Evolutionary conservation across 768 basidiomycete genomes (phyloP), one percentile per base, ranked within the genome.

Genomic region (Amanita pallidorosea): DNA sequence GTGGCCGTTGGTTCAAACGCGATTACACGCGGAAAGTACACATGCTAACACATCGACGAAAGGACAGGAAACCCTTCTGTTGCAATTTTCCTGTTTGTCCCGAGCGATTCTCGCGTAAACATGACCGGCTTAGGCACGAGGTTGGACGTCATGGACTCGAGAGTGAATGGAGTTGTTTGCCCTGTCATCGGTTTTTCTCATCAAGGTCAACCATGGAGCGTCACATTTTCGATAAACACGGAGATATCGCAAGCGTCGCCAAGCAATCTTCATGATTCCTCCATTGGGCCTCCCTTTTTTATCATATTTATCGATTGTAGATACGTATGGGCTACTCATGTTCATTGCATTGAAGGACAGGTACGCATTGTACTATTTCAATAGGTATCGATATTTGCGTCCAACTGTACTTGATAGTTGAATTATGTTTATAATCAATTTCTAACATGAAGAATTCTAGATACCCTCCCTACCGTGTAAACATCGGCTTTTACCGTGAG

Each of bases 21-120:
- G 52, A 53, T 34, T 53, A 53, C 23, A 53, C 52, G 35, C 52
- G 52, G 7, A 53, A 53, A 34, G 52, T 53, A 9, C 52, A 53
- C 17, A 53, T 53, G 52, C 52, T 47, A 15, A 53, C 52, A 9
- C 52, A 53, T 17, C 44, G 52, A 15, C 44, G 45, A 35, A 53
- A 41, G 25, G 52, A 53, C 20, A 46, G 25, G n/a, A 53, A 47
- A 27, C 52, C 52, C 0, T 53, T 53, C 31, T 23, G 45, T 17
- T 53, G 52, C 22, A 40, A 22, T 34, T 40, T 46, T 33, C 44
- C 52, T 12, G 52, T 45, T n/a, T 53, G 52, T 27, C 37, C 52
- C 17, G 52, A 53, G 37, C 44, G 52, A 27, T 53, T 53, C 22
- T 53, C 52, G 20, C 44, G 52, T 20, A 53, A 53, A 33, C 52